Evolutionary conservation across 805 yeast genomes (phyloP).

Genomic region (Pichia cabralensis): DNA sequence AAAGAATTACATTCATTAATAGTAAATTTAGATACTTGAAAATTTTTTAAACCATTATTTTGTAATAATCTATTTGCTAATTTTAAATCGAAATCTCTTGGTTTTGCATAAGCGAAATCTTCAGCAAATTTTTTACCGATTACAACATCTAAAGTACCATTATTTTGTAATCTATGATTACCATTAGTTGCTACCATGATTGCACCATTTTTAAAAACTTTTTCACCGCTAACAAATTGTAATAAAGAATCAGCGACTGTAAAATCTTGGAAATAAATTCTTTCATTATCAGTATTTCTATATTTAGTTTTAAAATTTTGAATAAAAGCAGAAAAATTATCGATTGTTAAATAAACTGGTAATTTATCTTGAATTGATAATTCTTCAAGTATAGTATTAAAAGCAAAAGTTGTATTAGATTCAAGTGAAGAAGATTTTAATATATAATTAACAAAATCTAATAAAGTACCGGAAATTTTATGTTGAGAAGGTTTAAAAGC

Average conservation of each 20-base stretch:
- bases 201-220: slow-evolving; percentile 49
- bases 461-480: slow-evolving; percentile 22
- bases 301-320: slow-evolving; percentile 49
- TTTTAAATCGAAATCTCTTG: slow-evolving; percentile 40
- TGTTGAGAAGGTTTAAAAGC: slow-evolving; percentile 11
- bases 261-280: slow-evolving; percentile 49
- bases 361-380: slow-evolving; percentile 36
- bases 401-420: slow-evolving; percentile 32
- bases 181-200: slow-evolving; percentile 55
- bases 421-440: slow-evolving; percentile 12
- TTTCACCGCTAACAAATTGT: slow-evolving; percentile 43
- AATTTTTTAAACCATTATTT: slow-evolving; percentile 18
- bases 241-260: slow-evolving; percentile 54
- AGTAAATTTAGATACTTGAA: slow-evolving; percentile 35
- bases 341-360: slow-evolving; percentile 64
- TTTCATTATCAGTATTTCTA: slow-evolving; percentile 42
- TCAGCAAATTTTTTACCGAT: slow-evolving; percentile 27
- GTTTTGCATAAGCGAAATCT: slow-evolving; percentile 68
- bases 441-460: slow-evolving; percentile 31
- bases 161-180: slow-evolving; percentile 39
- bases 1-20: slow-evolving; percentile 35
- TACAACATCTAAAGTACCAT: slow-evolving; percentile 48
- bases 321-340: slow-evolving; percentile 58
- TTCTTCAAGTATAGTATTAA: slow-evolving; percentile 47
- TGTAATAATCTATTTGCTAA: slow-evolving; percentile 38